These are phyloP conservation scores for Blastobotrys terrestris DNA, from an alignment of 805 yeast genomes.

Conservation along the genomic window DNA sequence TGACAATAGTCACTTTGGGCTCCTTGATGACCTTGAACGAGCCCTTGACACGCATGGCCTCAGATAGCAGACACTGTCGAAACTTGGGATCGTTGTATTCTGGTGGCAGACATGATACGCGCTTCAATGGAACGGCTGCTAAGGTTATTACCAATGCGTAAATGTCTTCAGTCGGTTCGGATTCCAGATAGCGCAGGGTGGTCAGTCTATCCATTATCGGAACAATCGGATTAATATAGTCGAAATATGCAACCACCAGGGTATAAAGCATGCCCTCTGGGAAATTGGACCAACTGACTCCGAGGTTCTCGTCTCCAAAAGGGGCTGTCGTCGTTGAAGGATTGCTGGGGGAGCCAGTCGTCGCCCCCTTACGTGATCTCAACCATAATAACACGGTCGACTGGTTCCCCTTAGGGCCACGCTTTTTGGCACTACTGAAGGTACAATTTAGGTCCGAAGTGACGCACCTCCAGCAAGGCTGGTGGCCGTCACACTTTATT, in stretches of 20 bases:
- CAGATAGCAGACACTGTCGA: slow-evolving; percentile 5
- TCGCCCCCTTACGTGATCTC: slow-evolving; percentile 1
- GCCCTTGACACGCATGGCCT: slow-evolving; percentile 7
- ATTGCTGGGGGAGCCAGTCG: neutral
- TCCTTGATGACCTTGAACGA: neutral
- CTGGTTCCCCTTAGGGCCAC: slow-evolving; percentile 8
- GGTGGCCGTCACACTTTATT: slow-evolving; percentile 8
- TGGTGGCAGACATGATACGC: slow-evolving; percentile 3
- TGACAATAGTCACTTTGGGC: neutral
- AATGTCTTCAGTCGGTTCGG: slow-evolving; percentile 2
- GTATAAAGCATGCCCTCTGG: slow-evolving; percentile 1
- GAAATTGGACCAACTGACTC: slow-evolving; percentile 2
- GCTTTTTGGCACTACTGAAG: slow-evolving; percentile 1
- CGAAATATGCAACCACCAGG: slow-evolving; percentile 7
- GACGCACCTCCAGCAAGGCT: slow-evolving; percentile 10
- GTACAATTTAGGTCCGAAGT: slow-evolving; percentile 8
- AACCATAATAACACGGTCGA: slow-evolving; percentile 6
- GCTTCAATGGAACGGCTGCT: slow-evolving; percentile 6
- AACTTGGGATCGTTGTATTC: neutral
- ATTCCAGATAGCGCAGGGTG: slow-evolving; percentile 1
- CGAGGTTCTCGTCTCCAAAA: neutral
- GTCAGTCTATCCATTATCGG: slow-evolving; percentile 5
- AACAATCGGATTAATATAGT: slow-evolving; percentile 10
- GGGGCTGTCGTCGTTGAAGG: neutral
- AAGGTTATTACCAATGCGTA: slow-evolving; percentile 7